Conservation (phyloP, 352 stramenopile genomes). For the Discostella stelligera region DNA sequence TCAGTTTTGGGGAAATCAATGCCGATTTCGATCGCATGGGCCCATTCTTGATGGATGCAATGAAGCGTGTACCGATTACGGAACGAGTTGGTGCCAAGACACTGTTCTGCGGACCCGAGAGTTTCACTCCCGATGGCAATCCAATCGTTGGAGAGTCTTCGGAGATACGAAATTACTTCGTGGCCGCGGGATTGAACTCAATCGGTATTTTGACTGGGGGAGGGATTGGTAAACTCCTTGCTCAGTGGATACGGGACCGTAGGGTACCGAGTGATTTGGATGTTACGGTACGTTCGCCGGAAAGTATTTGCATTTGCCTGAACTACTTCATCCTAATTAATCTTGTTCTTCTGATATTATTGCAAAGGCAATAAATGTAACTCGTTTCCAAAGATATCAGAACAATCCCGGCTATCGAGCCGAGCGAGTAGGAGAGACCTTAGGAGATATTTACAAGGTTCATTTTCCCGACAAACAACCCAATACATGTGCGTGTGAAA, state of each 20-base stretch:
- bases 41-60: constrained; percentile 75
- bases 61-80: constrained; percentile 60
- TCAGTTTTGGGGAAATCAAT: constrained; percentile 69
- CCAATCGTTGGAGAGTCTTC: constrained; percentile 71
- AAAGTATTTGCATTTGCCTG: too few relatives aligned
- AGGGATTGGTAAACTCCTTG: constrained; percentile 73
- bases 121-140: constrained; percentile 71
- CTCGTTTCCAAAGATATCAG: constrained; percentile 61
- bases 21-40: constrained; percentile 79
- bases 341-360: too few relatives aligned
- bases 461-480: constrained; percentile 72
- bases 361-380: constrained; percentile 41
- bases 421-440: constrained; percentile 53
- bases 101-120: constrained; percentile 81
- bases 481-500: constrained; percentile 38
- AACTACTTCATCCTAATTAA: too few relatives aligned
- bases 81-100: constrained; percentile 69
- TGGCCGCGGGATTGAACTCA: constrained; percentile 79
- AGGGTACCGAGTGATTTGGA: constrained; percentile 62
- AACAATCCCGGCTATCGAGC: constrained; percentile 52
- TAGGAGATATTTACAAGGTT: constrained; percentile 73
- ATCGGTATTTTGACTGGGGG: constrained; percentile 81
- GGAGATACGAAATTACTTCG: constrained; percentile 75
- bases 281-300: constrained; percentile 35
- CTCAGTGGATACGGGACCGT: constrained; percentile 76